A percentile compares a stretch with the other conserved stretches of the same genome.
Conservation (phyloP, 2,329 filamentous ascomycete genomes). For the Trichoderma aggressivum region DNA sequence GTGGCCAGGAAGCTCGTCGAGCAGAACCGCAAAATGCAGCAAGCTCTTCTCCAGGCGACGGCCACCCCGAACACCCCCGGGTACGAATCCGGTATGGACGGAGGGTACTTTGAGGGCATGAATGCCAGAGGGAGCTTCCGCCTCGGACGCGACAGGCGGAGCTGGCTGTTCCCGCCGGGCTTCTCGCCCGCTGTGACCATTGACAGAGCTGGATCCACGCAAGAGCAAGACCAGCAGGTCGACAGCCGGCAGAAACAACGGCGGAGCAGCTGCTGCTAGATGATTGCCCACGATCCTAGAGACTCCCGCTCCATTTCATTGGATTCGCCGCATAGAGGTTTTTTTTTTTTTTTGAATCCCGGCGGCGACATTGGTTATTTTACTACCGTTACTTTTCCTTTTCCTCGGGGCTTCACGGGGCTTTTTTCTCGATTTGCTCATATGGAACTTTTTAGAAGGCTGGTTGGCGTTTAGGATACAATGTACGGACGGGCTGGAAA, state of each 20-base stretch:
- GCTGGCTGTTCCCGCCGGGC: conserved; percentile 56
- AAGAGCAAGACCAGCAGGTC: conserved; percentile 27
- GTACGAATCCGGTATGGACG: conserved; percentile 43
- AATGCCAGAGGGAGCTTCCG: conserved; percentile 52
- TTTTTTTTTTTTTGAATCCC: background rate
- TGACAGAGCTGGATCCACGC: conserved; percentile 38
- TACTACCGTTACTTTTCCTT: background rate
- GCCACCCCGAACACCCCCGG: conserved; percentile 49
- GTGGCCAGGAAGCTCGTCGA: conserved; percentile 61
- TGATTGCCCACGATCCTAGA: background rate
- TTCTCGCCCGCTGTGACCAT: conserved; percentile 52
- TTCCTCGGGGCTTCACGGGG: background rate
- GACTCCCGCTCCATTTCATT: background rate
- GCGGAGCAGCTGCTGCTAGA: conserved; percentile 31
- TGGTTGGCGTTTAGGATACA: conserved; percentile 16
- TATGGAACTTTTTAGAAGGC: background rate
- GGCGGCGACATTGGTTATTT: background rate
- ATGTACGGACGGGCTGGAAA: background rate
- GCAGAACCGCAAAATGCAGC: conserved; percentile 61
- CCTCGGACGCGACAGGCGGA: conserved; percentile 54
- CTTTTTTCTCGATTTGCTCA: background rate
- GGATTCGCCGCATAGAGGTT: background rate
- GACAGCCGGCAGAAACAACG: conserved; percentile 26
- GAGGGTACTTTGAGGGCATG: conserved; percentile 50
- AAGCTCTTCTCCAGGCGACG: conserved; percentile 54